Base-by-base conservation (phyloP, 352 stramenopile genomes). In the Blastocystis sp. region DNA sequence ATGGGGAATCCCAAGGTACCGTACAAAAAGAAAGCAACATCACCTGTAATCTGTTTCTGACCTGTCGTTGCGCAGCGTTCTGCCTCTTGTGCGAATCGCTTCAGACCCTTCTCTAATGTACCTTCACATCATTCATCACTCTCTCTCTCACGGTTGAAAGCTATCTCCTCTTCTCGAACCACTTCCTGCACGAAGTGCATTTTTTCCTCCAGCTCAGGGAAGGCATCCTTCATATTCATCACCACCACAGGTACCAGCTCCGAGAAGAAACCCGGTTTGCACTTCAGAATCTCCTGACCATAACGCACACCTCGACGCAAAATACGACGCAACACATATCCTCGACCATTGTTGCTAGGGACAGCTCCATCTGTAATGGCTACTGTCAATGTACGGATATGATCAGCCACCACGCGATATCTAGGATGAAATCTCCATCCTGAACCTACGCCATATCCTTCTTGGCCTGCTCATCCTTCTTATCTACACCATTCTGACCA, bases 1-100 rank as follows among this genome's bases (percentile, higher is more conserved):
- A 99, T 92, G 5, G 97, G 97, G 92, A 99, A 99, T 68, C 97
- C 97, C 91, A 99, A 95, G 30, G 97, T 98, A 90, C 98, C 96
- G 91, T 99, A 99, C 24, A 99, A 91, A 91, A 98, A 98, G 92
- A 99, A 99, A 1, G 96, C 97, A 69, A 98, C 95, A 57, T 94
- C 92, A 35, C 95, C 95, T n/a, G 93, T 91, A 51, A 98, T 91
- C 22, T 62, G 42, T 19, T 90, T 75, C 9, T 84, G 77, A 6
- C 90, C 91, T n/a, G 90, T 64, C 35, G 91, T 90, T 66, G 91
- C 92, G 56, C 94, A 77, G 62, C 89, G 82, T 91, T 94, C 93
- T 53, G 89, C 89, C 87, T 94, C 90, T 64, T 97, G 94, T 19
- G 92, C 91, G 91, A 98, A 97, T 87, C 94, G 94, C 90, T 94